phyloP scores from a whole-genome alignment of 768 basidiomycete genomes.

The Lactarius deliciosus region DNA sequence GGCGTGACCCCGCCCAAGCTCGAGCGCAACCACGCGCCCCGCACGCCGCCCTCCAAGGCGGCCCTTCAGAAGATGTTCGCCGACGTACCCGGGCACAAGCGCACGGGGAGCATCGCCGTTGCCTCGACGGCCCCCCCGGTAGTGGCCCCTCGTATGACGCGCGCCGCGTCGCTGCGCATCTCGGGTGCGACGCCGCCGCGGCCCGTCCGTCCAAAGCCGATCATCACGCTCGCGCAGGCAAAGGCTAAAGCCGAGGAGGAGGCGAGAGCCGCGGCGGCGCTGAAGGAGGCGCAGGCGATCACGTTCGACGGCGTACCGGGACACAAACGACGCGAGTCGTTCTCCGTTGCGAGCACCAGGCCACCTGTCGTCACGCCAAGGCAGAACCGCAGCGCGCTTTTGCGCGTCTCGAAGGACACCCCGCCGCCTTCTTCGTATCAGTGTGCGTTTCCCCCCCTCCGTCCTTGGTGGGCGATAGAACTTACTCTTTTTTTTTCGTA shows the following conservation, averaged over 20 bases:
- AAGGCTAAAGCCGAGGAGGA: constrained; percentile 36
- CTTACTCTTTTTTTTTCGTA: background rate
- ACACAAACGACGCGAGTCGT: constrained; percentile 75
- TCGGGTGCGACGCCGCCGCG: constrained; percentile 50
- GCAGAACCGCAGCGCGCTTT: constrained; percentile 44
- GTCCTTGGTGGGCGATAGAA: background rate
- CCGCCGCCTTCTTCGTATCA: constrained; percentile 38
- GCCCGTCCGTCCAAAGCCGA: constrained; percentile 24
- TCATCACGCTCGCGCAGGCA: constrained; percentile 16
- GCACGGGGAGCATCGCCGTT: constrained; percentile 62
- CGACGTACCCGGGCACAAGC: constrained; percentile 82
- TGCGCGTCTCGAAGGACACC: constrained; percentile 44
- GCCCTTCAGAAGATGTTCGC: constrained; percentile 62
- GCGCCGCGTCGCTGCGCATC: constrained; percentile 67
- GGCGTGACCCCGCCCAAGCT: constrained; percentile 51
- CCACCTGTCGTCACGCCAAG: constrained; percentile 46
- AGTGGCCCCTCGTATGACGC: constrained; percentile 73
- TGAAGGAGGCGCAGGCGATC: constrained; percentile 35
- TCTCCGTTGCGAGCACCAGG: constrained; percentile 59
- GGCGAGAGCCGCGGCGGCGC: constrained; percentile 33
- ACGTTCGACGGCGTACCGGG: constrained; percentile 82
- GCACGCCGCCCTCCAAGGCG: constrained; percentile 60
- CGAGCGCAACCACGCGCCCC: constrained; percentile 42
- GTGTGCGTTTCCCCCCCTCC: constrained; percentile 16
- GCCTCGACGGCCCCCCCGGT: constrained; percentile 72